Evolutionary conservation across 164 flowering plant genomes (phyloP).

Genomic region (Berberis thunbergii): DNA sequence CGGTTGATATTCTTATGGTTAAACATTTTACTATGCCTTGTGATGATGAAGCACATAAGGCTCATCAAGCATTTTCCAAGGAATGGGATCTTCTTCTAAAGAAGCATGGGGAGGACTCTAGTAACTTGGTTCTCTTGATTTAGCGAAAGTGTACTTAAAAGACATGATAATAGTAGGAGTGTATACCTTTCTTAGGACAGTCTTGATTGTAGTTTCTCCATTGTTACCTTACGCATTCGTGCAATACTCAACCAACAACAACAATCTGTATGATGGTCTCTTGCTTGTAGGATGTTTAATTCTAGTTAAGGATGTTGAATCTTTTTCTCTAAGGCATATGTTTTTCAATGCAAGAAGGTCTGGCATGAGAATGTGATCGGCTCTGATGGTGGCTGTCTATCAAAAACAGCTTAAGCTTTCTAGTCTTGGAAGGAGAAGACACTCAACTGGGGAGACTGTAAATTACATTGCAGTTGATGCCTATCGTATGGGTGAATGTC

Average conservation of each 20-base stretch:
- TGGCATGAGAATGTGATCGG: constrained; percentile 81
- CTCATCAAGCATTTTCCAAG: neutral
- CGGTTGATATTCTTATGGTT: constrained; percentile 67
- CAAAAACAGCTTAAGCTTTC: constrained; percentile 71
- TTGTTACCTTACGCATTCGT: constrained; percentile 46
- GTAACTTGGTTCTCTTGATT: constrained; percentile 22
- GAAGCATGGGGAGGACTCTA: neutral
- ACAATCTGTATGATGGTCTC: constrained; percentile 27
- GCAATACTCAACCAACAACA: constrained; percentile 30
- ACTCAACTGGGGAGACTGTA: constrained; percentile 80
- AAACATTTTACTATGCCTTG: constrained; percentile 36
- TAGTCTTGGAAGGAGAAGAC: constrained; percentile 45
- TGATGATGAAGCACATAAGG: constrained; percentile 1
- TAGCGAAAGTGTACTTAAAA: constrained; percentile 16
- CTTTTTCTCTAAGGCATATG: constrained; percentile 62
- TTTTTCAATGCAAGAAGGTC: constrained; percentile 46
- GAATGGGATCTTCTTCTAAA: neutral
- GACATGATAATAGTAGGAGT: constrained; percentile 44
- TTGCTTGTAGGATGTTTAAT: constrained; percentile 45
- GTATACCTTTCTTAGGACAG: constrained; percentile 39
- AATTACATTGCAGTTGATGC: constrained; percentile 88
- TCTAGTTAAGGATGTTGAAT: constrained; percentile 52
- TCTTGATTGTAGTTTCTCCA: constrained; percentile 18
- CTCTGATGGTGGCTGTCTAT: constrained; percentile 63
- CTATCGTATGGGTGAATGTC: constrained; percentile 70